A percentile compares a stretch with the other conserved stretches of the same genome.
Evolutionary conservation across 495 filamentous ascomycete species (phyloP).

Genomic region (Tuber indicum): DNA sequence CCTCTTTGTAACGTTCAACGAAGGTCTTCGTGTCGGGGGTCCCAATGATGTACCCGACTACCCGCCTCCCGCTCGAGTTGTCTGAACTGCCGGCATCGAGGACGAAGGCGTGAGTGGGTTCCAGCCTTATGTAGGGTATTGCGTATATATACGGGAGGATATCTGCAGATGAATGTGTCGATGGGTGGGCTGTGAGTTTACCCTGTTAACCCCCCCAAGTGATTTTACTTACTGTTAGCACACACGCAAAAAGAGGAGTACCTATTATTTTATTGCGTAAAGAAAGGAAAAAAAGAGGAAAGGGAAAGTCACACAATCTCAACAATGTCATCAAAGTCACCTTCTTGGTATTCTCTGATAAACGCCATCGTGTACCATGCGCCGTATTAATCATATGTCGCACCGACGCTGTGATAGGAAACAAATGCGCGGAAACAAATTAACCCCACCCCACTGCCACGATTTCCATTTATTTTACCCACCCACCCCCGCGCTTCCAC

Average conservation of each 20-base stretch:
- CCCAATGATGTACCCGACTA: constrained; percentile 33
- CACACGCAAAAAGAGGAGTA: neutral
- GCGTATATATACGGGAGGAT: constrained; percentile 33
- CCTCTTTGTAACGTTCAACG: constrained; percentile 21
- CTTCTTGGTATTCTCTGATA: neutral
- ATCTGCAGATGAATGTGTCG: constrained; percentile 10
- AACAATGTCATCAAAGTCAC: neutral
- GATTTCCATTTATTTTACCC: neutral
- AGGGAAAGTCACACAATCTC: neutral
- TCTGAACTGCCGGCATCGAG: constrained; percentile 21
- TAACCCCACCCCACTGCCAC: constrained; percentile 1
- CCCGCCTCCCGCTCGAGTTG: neutral
- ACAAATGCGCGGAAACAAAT: neutral
- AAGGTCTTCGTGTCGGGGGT: constrained; percentile 22
- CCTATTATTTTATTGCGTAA: neutral
- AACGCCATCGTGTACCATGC: neutral
- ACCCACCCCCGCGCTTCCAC: neutral
- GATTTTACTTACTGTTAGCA: neutral
- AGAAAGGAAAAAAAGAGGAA: neutral
- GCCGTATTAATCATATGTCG: neutral
- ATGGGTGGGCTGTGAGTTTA: constrained; percentile 22
- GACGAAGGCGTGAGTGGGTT: constrained; percentile 17
- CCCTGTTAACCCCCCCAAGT: constrained; percentile 14
- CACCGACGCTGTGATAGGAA: neutral
- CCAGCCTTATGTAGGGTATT: constrained; percentile 25